Conservation (phyloP, 176 grass and related monocot genomes). For the Neostapfia colusana region DNA sequence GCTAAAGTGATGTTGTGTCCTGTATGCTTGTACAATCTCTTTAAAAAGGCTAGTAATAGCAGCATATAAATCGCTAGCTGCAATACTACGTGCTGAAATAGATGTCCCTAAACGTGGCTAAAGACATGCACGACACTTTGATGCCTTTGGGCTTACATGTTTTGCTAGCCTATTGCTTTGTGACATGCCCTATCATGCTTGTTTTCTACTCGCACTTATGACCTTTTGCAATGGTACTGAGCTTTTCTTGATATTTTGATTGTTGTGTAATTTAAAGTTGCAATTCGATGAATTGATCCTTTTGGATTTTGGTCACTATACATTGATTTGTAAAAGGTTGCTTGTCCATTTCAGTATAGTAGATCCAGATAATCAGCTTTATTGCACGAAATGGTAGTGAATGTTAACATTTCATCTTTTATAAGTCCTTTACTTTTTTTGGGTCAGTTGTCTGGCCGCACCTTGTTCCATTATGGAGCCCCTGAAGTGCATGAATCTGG, state of each 20-base stretch:
- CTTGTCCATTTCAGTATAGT: too few relatives aligned
- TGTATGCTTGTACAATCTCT: background rate
- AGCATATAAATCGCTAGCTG: background rate
- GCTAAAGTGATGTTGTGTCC: background rate
- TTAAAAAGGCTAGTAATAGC: constrained; percentile 11
- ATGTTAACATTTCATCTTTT: constrained; percentile 1
- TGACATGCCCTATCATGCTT: background rate
- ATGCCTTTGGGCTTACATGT: background rate
- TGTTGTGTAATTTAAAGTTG: background rate
- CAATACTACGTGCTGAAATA: too few relatives aligned
- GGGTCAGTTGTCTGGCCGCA: constrained; percentile 63
- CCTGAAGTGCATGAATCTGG: constrained; percentile 87
- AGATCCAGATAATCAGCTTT: too few relatives aligned
- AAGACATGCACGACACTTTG: background rate
- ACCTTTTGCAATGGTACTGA: background rate
- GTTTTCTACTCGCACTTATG: background rate
- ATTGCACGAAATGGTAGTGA: too few relatives aligned
- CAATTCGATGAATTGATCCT: background rate
- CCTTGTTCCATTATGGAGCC: constrained; percentile 83
- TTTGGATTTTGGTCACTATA: background rate
- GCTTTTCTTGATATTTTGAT: constrained; percentile 9
- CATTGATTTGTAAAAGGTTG: background rate
- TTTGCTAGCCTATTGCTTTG: background rate
- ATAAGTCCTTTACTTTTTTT: constrained; percentile 34
- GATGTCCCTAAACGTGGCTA: too few relatives aligned